Conservation (phyloP, 2,329 filamentous ascomycete genomes). For the Xylariaceae sp. region DNA sequence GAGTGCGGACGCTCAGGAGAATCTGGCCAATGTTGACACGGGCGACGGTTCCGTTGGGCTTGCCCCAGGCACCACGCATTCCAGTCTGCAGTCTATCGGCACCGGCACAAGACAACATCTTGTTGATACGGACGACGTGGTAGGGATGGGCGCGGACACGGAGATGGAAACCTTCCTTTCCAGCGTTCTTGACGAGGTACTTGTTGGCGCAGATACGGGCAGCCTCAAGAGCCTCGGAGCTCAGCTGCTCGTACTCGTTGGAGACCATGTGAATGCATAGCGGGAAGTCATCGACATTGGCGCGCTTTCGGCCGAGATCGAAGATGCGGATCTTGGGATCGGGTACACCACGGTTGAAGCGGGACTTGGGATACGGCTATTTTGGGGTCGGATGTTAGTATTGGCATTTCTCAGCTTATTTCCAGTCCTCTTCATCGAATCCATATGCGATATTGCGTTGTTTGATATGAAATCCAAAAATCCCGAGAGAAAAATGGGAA, state of each 20-base stretch:
- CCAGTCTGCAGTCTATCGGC: conserved; percentile 99
- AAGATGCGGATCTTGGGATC: conserved; percentile 91
- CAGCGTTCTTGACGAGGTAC: conserved; percentile 71
- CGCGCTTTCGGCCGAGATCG: conserved; percentile 97
- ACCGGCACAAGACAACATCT: conserved; percentile 99
- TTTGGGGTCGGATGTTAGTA: conserved; percentile 55
- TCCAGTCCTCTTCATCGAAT: not conserved
- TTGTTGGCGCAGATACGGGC: conserved; percentile 99
- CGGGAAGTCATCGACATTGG: conserved; percentile 98
- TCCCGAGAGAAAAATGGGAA: too few species aligned
- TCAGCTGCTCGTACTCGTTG: conserved; percentile 99
- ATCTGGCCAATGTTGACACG: conserved; percentile 99
- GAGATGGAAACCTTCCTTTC: conserved; percentile 72
- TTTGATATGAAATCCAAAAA: not conserved
- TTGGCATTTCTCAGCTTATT: not conserved
- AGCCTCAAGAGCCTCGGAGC: conserved; percentile 98
- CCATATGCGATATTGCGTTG: not conserved
- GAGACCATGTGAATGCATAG: conserved; percentile 98
- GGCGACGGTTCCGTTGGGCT: conserved; percentile 97
- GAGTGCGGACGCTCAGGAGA: conserved; percentile 93
- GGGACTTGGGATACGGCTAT: conserved; percentile 97
- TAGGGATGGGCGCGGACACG: conserved; percentile 90
- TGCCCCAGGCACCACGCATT: conserved; percentile 99
- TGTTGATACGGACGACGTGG: conserved; percentile 99
- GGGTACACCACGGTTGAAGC: conserved; percentile 99